A percentile compares a stretch with the other conserved stretches of the same genome.
phyloP scores from a whole-genome alignment of 2,329 filamentous ascomycete species.

The Westerdykella aurantiaca region DNA sequence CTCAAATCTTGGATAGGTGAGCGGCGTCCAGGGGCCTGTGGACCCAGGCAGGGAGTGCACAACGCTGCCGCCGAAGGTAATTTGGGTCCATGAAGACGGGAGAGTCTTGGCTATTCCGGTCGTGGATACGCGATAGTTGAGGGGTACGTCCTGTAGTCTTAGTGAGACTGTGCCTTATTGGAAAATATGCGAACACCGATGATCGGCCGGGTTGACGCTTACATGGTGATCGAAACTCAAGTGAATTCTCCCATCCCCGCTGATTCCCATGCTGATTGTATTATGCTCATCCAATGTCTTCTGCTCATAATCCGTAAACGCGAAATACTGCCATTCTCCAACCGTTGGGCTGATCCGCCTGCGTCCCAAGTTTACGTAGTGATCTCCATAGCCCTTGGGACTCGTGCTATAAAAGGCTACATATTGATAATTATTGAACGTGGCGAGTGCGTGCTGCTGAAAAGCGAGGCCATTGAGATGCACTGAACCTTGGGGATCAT shows the following conservation, averaged over 20 bases:
- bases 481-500: conserved; percentile 31
- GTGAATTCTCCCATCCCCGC: conserved; percentile 50
- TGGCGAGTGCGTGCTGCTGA: conserved; percentile 46
- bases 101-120: conserved; percentile 27
- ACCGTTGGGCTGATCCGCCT: conserved; percentile 37
- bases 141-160: conserved; percentile 20
- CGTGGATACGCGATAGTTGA: conserved; percentile 32
- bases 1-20: conserved; percentile 50
- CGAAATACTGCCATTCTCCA: conserved; percentile 42
- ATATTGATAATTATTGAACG: conserved; percentile 47
- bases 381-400: conserved; percentile 27
- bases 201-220: not conserved
- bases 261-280: conserved; percentile 49
- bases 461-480: conserved; percentile 46
- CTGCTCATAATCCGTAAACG: conserved; percentile 48
- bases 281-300: conserved; percentile 50
- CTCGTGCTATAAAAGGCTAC: conserved; percentile 42
- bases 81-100: conserved; percentile 23
- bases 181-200: not conserved
- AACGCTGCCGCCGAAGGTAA: conserved; percentile 22
- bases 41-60: conserved; percentile 27
- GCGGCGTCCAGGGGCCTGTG: conserved; percentile 29
- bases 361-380: conserved; percentile 44
- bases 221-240: conserved; percentile 49
- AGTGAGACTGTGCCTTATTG: not conserved